phyloP scores from a whole-genome alignment of 768 basidiomycete genomes.

The Calvatia gigantea region DNA sequence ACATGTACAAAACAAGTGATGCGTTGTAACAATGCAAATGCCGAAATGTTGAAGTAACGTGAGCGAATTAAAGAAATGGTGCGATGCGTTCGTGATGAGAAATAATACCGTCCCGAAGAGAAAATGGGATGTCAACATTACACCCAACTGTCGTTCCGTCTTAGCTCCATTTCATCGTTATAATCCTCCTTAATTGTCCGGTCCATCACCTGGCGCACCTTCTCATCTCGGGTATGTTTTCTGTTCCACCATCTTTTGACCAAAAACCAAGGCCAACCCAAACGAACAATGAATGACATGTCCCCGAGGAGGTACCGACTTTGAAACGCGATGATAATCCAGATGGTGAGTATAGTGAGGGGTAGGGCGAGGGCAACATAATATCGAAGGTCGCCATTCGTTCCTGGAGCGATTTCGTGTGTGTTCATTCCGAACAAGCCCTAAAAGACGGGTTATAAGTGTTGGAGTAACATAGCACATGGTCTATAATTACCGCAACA shows the following conservation, averaged over 20 bases:
- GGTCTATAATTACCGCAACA: slow-evolving; percentile 33
- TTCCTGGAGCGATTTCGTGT: slow-evolving; percentile 31
- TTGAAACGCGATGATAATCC: slow-evolving; percentile 55
- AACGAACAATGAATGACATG: slow-evolving; percentile 25
- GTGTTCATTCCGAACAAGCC: slow-evolving; percentile 62
- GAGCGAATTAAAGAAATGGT: too few relatives aligned
- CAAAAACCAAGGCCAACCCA: slow-evolving; percentile 34
- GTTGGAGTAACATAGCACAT: not conserved
- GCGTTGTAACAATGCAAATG: too few relatives aligned
- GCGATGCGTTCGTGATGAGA: too few relatives aligned
- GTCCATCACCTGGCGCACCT: not conserved
- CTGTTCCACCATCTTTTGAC: not conserved
- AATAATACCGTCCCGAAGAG: too few relatives aligned
- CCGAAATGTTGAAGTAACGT: too few relatives aligned
- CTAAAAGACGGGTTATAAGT: slow-evolving; percentile 22
- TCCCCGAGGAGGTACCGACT: slow-evolving; percentile 33
- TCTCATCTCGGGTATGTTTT: not conserved
- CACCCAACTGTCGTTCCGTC: not conserved
- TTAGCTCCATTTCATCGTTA: not conserved
- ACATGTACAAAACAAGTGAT: not conserved
- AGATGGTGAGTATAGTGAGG: slow-evolving; percentile 47
- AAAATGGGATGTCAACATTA: not conserved
- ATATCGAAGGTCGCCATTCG: slow-evolving; percentile 35
- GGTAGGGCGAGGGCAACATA: slow-evolving; percentile 42
- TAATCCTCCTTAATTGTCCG: not conserved